Base-by-base conservation (phyloP, 2,329 filamentous ascomycete species). In the Botrytis deweyae region DNA sequence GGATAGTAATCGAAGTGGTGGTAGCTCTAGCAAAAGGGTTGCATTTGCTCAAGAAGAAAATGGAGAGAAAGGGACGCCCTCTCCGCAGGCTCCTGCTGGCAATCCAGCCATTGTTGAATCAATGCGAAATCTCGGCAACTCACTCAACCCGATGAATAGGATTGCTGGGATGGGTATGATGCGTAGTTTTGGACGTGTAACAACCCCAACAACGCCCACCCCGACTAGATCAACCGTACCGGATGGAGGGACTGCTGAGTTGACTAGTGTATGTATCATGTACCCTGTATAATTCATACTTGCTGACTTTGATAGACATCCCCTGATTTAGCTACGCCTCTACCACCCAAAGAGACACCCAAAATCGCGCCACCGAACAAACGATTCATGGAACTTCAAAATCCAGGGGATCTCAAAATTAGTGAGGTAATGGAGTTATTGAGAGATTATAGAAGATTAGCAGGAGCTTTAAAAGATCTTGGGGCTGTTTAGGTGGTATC, bases 111-210 rank as follows among this genome's bases (percentile, higher is more conserved):
- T 90, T 20, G 88, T 97, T 2, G 93, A 97, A 76, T 93, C 93
- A 20, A 91, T 97, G 85, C 90, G 93, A 72, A 95, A 88, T 80
- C 87, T 97, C 75, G 91, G 93, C 55, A 96, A 88, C 81, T 91
- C 91, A 0, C 85, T 97, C 49, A 97, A 97, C 79, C 94, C 94
- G 4, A 91, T 97, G 81, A 93, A 90, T 63, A 89, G 93, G 70
- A 88, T 97, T 70, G 90, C 92, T 1, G 87, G 90, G 49, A 94
- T 96, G 80, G 88, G 88, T 73, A 88, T 91, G 80, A 91, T 97
- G 77, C 89, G 92, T 73, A 91, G 90, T 0, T 95, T 97, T 78
- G 92, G 93, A 1, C 86, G 91, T 70, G 75, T 76, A 55, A 75
- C 81, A 33, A 76, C 80, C 29, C 76, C 86, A 38, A 82, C 84